Evolutionary conservation across 2,329 filamentous ascomycete species (phyloP).

Genomic region (Dothidotthia symphoricarpi): DNA sequence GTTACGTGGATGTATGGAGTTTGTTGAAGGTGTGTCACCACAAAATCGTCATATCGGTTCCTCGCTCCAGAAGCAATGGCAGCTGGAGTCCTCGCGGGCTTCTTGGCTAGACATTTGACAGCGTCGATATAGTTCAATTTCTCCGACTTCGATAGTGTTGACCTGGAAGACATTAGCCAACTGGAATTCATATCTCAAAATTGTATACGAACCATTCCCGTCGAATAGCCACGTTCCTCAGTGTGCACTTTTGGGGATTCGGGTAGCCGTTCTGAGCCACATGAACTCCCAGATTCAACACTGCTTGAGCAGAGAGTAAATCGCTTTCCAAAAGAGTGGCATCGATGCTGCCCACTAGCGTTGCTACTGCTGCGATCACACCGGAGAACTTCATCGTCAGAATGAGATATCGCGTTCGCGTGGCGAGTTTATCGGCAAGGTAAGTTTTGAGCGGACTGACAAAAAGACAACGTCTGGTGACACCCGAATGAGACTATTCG

Average conservation of each 20-base stretch:
- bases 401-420: too few relatives aligned
- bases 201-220: constrained; percentile 44
- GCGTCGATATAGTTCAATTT: constrained; percentile 32
- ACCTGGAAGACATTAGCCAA: constrained; percentile 10
- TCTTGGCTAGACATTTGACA: constrained; percentile 29
- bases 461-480: too few relatives aligned
- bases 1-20: constrained; percentile 32
- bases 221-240: constrained; percentile 42
- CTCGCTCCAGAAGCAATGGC: constrained; percentile 26
- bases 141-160: constrained; percentile 13
- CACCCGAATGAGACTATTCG: too few relatives aligned
- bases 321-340: constrained; percentile 27
- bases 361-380: constrained; percentile 9
- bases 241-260: constrained; percentile 32
- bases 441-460: too few relatives aligned
- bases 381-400: constrained; percentile 17
- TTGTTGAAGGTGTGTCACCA: constrained; percentile 34
- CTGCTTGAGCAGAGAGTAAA: constrained; percentile 33
- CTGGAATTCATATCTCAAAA: too few relatives aligned
- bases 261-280: constrained; percentile 24
- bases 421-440: too few relatives aligned
- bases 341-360: constrained; percentile 13
- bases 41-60: constrained; percentile 36
- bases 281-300: constrained; percentile 36
- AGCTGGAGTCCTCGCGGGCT: constrained; percentile 25